Conservation (phyloP, 306 rosid genomes). For the Alnus glutinosa region DNA sequence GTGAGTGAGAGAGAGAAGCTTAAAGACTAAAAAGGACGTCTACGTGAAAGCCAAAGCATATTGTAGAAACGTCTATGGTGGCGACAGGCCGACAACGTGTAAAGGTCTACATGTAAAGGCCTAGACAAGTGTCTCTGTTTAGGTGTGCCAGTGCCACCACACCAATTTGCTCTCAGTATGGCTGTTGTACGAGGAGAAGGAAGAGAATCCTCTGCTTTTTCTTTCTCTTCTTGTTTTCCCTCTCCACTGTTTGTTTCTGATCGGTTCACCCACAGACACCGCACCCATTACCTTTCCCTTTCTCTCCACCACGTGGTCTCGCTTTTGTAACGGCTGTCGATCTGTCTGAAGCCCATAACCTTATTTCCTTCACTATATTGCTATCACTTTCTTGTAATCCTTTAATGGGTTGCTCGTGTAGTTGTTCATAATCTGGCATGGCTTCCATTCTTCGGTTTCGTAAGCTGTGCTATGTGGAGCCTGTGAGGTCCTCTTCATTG, state of each 20-base stretch:
- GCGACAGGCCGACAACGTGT: constrained; percentile 27
- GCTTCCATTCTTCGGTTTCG: constrained; percentile 45
- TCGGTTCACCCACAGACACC: not conserved
- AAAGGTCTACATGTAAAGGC: constrained; percentile 34
- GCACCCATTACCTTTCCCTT: constrained; percentile 8
- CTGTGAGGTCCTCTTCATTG: constrained; percentile 31
- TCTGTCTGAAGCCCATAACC: constrained; percentile 9
- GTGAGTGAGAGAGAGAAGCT: not conserved
- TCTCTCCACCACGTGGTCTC: constrained; percentile 34
- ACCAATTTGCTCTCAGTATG: constrained; percentile 1
- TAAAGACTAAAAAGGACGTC: constrained; percentile 7
- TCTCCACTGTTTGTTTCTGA: constrained; percentile 3
- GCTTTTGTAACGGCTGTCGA: constrained; percentile 13
- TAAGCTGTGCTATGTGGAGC: constrained; percentile 35
- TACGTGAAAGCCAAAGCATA: not conserved
- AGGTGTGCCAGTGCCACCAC: constrained; percentile 22
- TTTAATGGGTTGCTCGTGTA: constrained; percentile 28
- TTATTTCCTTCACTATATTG: not conserved
- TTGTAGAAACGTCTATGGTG: not conserved
- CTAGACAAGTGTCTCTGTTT: constrained; percentile 36
- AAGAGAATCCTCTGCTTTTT: not conserved
- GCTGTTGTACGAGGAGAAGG: not conserved
- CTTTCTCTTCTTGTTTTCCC: not conserved
- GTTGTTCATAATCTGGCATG: constrained; percentile 29
- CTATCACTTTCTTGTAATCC: not conserved